Base-by-base conservation (phyloP, 2,329 filamentous ascomycete species). In the Alternaria gaisen region DNA sequence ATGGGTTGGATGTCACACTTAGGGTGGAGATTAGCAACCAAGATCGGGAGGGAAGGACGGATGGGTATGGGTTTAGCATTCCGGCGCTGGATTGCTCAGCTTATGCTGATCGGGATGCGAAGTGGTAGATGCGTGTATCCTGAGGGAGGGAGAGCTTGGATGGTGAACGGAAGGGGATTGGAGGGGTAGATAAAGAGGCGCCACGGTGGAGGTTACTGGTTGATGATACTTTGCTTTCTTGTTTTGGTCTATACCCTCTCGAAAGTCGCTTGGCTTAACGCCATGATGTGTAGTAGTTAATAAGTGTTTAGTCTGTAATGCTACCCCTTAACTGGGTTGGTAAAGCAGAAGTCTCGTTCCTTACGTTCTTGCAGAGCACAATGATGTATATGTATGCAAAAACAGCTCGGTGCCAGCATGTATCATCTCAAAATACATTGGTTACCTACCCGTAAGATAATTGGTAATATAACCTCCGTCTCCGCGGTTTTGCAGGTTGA, bases 51-150 rank as follows among this genome's bases (percentile, higher is more conserved):
- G 83, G 82, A 2, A 70, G 73, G 32, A 85, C 83, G 18, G 79
- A 83, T 64, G 83, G 83, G 12, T 85, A 85, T 72, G 83, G 83
- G 1, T 81, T 85, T 58, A 80, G 73, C 47, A 80, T 85, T 55
- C 82, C 83, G 4, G 83, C 77, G 22, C 61, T 85, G 40, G 72
- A 79, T 44, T 52, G 50, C 36, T 38, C 32, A 11, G 50, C 50
- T 18, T 52, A 52, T 52, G 34, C 34, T 18, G 50, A 52, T 38
- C 32, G 67, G 53, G 68, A 68, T 16, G 48, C 34, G 5, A 64
- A 46, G 44, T 72, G 68, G 70, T 72, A 65, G 48, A 16, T 14
- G 24, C 34, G 18, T 34, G 20, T 14, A 6, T 12, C 24, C 4
- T 16, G 7, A 18, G 9, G 12, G 36, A 9, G 14, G 4, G 41